Evolutionary conservation across 2,329 filamentous ascomycete species (phyloP), one percentile per base, ranked within the genome.

Genomic region (Ophiosphaerella narmari): DNA sequence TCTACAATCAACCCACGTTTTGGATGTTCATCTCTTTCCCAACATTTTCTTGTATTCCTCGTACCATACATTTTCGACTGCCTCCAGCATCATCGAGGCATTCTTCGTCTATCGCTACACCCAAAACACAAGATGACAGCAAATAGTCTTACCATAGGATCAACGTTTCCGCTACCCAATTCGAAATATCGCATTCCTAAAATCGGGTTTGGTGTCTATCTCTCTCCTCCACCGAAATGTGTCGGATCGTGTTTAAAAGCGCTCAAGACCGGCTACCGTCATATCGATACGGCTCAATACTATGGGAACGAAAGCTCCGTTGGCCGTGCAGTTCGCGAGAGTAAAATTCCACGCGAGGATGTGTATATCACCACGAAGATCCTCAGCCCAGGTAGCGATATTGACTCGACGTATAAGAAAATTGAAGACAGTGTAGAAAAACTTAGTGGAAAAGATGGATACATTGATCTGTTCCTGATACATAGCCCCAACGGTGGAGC

Each of bases 311-410:
- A 91, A 65, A 67, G 73, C 11, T 78, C 86, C 64, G 86, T 91
- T 39, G 86, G 87, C 3, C 75, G 82, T 43, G 87, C 87, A 1
- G 71, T 90, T n/a, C 74, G 74, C 21, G 67, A 80, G 48, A 85
- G 82, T 2, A 78, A 78, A 0, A 55, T 90, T 5, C 73, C 78
- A 5, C 80, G 85, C 29, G 73, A 78, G 13, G 78, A 88, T 7
- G 63, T 91, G 41, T 91, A 87, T 68, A 71, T 90, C 34, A 90
- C 88, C 0, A 87, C 85, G 50, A 91, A 91, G 74, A 84, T 90
- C 48, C 74, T 86, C 26, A 76, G 72, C 24, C 76, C 82, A 5
- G 78, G 74, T 2, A 78, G 77, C 4, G 80, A 80, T 43, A 73
- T 78, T 2, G 83, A 87, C 6, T 77, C 78, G 21, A 85, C 82